Percentiles rank a stretch among this genome's conserved stretches.
These are phyloP conservation scores for Claviceps maximensis DNA, from an alignment of 2,329 filamentous ascomycete species.

Conservation along the genomic window DNA sequence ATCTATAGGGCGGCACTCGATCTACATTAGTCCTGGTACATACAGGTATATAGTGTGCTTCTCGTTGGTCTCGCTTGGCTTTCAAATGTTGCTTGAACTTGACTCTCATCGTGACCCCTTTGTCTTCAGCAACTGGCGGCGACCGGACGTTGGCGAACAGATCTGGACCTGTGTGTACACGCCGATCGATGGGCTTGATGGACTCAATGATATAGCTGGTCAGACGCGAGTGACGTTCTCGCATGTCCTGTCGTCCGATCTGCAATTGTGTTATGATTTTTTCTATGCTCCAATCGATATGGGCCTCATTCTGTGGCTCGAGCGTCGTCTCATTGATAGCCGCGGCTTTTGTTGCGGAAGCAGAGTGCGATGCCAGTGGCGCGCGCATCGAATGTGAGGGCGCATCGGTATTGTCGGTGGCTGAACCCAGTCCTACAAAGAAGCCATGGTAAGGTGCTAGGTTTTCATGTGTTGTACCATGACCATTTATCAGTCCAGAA, in stretches of 20 bases:
- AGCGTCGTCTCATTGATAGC: slow-evolving; percentile 8
- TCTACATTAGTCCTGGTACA: slow-evolving; percentile 36
- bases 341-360: slow-evolving; percentile 1
- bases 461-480: neutral
- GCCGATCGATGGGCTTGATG: slow-evolving; percentile 26
- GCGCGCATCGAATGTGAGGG: slow-evolving; percentile 12
- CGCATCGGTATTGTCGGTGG: neutral
- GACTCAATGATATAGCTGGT: slow-evolving; percentile 32
- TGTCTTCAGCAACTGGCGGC: slow-evolving; percentile 21
- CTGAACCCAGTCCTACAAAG: neutral
- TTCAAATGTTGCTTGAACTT: slow-evolving; percentile 37
- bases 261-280: slow-evolving; percentile 29
- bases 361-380: slow-evolving; percentile 3
- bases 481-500: neutral
- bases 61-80: slow-evolving; percentile 31
- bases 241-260: slow-evolving; percentile 29
- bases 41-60: slow-evolving; percentile 27
- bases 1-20: slow-evolving; percentile 43
- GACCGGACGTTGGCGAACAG: slow-evolving; percentile 33
- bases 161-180: slow-evolving; percentile 29
- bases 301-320: slow-evolving; percentile 12
- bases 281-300: slow-evolving; percentile 27
- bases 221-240: slow-evolving; percentile 31
- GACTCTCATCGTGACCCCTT: slow-evolving; percentile 30
- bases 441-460: neutral